A percentile compares a stretch with the other conserved stretches of the same genome.
These are phyloP conservation scores for Epicoccum nigrum DNA, from an alignment of 2,329 filamentous ascomycete species.

Conservation along the genomic window DNA sequence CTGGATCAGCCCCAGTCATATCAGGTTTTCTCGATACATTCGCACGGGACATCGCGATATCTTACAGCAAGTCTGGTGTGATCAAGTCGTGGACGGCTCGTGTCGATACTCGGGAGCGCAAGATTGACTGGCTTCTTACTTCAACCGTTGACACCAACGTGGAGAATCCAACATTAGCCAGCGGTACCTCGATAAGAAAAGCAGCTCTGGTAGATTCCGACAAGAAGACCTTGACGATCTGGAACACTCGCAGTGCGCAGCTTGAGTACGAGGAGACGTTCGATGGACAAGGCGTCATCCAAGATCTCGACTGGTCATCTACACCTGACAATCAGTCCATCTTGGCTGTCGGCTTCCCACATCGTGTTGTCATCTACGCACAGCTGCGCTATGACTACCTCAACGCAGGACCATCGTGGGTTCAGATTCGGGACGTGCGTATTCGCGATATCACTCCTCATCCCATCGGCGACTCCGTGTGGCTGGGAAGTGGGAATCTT, in stretches of 20 bases:
- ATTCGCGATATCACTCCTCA: slow-evolving; percentile 84
- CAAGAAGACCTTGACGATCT: slow-evolving; percentile 81
- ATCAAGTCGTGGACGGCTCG: slow-evolving; percentile 86
- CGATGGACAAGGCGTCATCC: slow-evolving; percentile 73
- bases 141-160: slow-evolving; percentile 82
- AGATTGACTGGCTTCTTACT: slow-evolving; percentile 81
- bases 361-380: slow-evolving; percentile 78
- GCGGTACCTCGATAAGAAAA: slow-evolving; percentile 85
- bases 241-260: slow-evolving; percentile 82
- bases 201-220: slow-evolving; percentile 78
- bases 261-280: slow-evolving; percentile 83
- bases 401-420: slow-evolving; percentile 88
- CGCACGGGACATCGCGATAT: slow-evolving; percentile 82
- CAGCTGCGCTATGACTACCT: slow-evolving; percentile 93
- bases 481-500: slow-evolving; percentile 83
- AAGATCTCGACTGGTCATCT: slow-evolving; percentile 92
- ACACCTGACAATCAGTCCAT: slow-evolving; percentile 89
- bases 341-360: slow-evolving; percentile 89
- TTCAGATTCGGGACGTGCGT: slow-evolving; percentile 79
- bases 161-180: slow-evolving; percentile 74
- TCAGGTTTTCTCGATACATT: slow-evolving; percentile 86
- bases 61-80: slow-evolving; percentile 76
- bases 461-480: slow-evolving; percentile 90
- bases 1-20: slow-evolving; percentile 71
- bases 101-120: slow-evolving; percentile 64